These are phyloP conservation scores for Lactifluus piperatus DNA, from an alignment of 768 basidiomycete genomes.

Conservation along the genomic window DNA sequence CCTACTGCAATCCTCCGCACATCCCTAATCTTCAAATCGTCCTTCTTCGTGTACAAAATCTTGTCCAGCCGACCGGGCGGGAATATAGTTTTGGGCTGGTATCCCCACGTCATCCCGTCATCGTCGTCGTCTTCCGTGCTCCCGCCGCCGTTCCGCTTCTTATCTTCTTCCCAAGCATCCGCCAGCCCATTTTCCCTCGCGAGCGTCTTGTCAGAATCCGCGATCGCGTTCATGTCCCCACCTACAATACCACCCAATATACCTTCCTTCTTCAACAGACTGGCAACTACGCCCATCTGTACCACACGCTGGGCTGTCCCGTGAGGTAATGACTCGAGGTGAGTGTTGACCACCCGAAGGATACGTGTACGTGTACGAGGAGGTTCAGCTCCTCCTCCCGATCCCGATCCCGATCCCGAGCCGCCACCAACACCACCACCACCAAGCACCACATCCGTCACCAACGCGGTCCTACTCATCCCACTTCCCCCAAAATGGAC, in stretches of 20 bases:
- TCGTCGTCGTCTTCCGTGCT: constrained; percentile 13
- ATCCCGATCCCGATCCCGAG: too few relatives aligned
- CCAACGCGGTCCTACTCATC: constrained; percentile 48
- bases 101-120: constrained; percentile 59
- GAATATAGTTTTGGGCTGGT: constrained; percentile 41
- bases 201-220: constrained; percentile 35
- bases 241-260: constrained; percentile 53
- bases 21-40: constrained; percentile 43
- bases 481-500: constrained; percentile 44
- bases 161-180: constrained; percentile 45
- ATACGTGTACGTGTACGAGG: constrained; percentile 34
- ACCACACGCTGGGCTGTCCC: constrained; percentile 33
- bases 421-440: too few relatives aligned
- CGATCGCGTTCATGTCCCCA: constrained; percentile 69
- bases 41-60: constrained; percentile 45
- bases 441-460: constrained; percentile 41
- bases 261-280: constrained; percentile 37
- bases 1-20: constrained; percentile 51
- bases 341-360: constrained; percentile 61
- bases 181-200: constrained; percentile 38
- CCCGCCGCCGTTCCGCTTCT: constrained; percentile 28
- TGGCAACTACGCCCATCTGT: constrained; percentile 47
- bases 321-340: constrained; percentile 53
- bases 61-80: constrained; percentile 58
- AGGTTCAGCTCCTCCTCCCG: too few relatives aligned